These are phyloP conservation scores for Botrytis tulipae DNA, from an alignment of 2,329 filamentous ascomycete genomes.

Conservation along the genomic window DNA sequence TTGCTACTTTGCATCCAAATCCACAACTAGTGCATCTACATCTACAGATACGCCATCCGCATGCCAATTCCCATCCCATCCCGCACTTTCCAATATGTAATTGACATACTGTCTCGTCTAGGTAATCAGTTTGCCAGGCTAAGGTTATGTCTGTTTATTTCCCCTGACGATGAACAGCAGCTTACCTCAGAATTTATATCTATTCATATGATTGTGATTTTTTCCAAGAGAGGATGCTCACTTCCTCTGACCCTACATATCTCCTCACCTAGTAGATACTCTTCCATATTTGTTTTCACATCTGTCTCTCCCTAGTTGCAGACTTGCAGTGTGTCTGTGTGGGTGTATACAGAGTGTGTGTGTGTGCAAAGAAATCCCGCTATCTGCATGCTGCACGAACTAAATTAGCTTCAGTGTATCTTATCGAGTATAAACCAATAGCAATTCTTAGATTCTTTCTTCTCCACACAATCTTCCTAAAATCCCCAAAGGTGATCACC, in stretches of 20 bases:
- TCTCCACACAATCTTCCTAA: constrained; percentile 1
- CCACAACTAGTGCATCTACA: background rate
- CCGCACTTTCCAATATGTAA: background rate
- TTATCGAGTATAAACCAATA: constrained; percentile 17
- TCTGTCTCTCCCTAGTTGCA: background rate
- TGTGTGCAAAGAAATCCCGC: constrained; percentile 16
- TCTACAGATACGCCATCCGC: background rate
- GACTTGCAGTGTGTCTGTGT: background rate
- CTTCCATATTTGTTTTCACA: background rate
- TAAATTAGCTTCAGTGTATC: constrained; percentile 16
- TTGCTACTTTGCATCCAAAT: background rate
- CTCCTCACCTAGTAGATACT: too few species aligned
- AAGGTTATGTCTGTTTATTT: background rate
- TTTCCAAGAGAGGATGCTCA: background rate
- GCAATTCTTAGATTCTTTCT: background rate
- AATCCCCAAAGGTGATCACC: background rate
- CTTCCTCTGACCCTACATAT: background rate
- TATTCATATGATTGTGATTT: background rate
- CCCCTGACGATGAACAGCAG: background rate
- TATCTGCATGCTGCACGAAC: constrained; percentile 19
- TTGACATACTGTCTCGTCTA: background rate
- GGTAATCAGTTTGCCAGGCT: background rate
- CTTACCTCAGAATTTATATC: background rate
- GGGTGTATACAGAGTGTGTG: background rate
- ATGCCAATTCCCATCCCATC: background rate